Evolutionary conservation across 192 early-diverging fungal species (phyloP).

Genomic region (Thoreauomyces humboldtii): DNA sequence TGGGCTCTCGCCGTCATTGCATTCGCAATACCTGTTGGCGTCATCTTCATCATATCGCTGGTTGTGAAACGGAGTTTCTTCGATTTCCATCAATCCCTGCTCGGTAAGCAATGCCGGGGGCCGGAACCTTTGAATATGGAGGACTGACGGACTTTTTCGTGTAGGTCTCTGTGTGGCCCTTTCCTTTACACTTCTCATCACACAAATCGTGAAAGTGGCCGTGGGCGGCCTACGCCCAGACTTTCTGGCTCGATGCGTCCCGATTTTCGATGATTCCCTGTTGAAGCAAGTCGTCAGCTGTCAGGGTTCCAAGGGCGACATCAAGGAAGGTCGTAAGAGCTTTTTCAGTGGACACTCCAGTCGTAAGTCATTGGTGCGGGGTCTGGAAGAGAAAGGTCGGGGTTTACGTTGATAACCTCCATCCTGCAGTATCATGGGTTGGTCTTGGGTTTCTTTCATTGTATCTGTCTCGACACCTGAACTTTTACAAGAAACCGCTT

Average conservation of each 20-base stretch:
- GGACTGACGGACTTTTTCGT: no score
- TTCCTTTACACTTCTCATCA: constrained; percentile 24
- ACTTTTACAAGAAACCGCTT: constrained; percentile 20
- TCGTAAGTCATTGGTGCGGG: constrained; percentile 14
- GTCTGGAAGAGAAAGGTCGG: no score
- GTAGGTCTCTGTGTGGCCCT: constrained; percentile 15
- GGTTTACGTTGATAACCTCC: no score
- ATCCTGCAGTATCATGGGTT: constrained; percentile 21
- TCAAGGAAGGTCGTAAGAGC: constrained; percentile 33
- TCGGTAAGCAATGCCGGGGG: constrained; percentile 11
- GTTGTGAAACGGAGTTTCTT: constrained; percentile 22
- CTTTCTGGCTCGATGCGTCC: constrained; percentile 28
- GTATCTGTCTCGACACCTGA: constrained; percentile 27
- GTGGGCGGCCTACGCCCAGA: constrained; percentile 26
- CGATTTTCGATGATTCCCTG: neutral
- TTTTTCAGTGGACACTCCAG: constrained; percentile 34
- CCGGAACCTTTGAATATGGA: no score
- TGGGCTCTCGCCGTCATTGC: constrained; percentile 25
- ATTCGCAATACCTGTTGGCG: constrained; percentile 11
- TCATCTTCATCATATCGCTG: constrained; percentile 12
- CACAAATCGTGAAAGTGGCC: constrained; percentile 32
- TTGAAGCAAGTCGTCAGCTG: constrained; percentile 12
- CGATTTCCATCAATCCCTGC: constrained; percentile 10
- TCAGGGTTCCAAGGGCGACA: constrained; percentile 7
- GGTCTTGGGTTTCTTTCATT: constrained; percentile 22